Evolutionary conservation across 2,329 filamentous ascomycete genomes (phyloP).

Genomic region (Emmonsiellopsis sp.): DNA sequence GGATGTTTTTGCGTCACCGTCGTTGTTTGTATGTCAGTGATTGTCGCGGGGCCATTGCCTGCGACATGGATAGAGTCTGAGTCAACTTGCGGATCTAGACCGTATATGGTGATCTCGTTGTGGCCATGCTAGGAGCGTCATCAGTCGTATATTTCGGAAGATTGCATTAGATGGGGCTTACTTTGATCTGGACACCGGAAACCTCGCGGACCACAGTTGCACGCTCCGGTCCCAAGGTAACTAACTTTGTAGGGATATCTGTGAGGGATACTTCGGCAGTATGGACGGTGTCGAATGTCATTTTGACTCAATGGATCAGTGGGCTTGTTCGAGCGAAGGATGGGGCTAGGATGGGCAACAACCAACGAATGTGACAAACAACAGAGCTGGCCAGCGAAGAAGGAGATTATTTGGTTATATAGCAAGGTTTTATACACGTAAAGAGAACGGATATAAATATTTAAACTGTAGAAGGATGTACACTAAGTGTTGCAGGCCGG

Average conservation of each 20-base stretch:
- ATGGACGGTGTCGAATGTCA: slow-evolving; percentile 10
- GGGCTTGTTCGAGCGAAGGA: not conserved
- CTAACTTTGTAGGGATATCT: slow-evolving; percentile 50
- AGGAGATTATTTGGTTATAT: too few species aligned
- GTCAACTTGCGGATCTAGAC: slow-evolving; percentile 45
- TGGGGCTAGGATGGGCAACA: too few species aligned
- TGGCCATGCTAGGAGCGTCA: slow-evolving; percentile 36
- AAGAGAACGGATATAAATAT: too few species aligned
- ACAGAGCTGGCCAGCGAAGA: too few species aligned
- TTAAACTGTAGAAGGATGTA: too few species aligned
- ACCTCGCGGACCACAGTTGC: slow-evolving; percentile 56
- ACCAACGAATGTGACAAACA: too few species aligned
- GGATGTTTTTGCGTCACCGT: slow-evolving; percentile 47
- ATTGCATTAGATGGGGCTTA: slow-evolving; percentile 15
- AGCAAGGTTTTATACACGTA: too few species aligned
- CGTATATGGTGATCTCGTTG: slow-evolving; percentile 50
- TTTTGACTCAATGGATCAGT: not conserved
- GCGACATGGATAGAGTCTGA: slow-evolving; percentile 53
- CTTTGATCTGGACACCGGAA: slow-evolving; percentile 43
- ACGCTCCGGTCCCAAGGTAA: slow-evolving; percentile 54
- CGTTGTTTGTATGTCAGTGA: slow-evolving; percentile 55
- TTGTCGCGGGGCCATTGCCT: slow-evolving; percentile 48
- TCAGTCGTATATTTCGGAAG: not conserved
- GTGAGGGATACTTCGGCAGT: slow-evolving; percentile 38
- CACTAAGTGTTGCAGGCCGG: too few species aligned